Conservation (phyloP, 257 asterid species). For the Solanum gandarillasii region DNA sequence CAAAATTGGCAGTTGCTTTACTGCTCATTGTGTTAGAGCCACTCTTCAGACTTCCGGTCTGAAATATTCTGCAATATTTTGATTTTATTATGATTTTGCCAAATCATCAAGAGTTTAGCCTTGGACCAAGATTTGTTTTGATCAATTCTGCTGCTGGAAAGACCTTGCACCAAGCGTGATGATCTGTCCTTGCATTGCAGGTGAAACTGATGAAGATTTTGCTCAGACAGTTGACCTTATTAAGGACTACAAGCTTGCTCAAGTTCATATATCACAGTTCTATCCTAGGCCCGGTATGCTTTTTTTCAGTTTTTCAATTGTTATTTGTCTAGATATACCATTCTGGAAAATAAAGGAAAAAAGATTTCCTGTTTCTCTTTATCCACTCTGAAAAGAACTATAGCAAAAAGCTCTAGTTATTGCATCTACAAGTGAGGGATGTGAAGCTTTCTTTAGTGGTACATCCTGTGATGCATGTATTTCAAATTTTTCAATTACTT, state of each 20-base stretch:
- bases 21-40: neutral
- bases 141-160: neutral
- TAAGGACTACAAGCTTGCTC: constrained; percentile 72
- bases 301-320: neutral
- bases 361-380: neutral
- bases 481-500: neutral
- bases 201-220: constrained; percentile 92
- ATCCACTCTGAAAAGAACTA: neutral
- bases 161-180: neutral
- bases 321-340: neutral
- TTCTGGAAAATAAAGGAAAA: neutral
- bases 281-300: constrained; percentile 86
- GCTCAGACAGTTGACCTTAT: constrained; percentile 66
- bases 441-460: neutral
- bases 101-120: neutral
- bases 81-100: neutral
- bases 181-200: constrained; percentile 24
- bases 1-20: neutral
- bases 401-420: neutral
- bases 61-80: neutral
- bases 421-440: neutral
- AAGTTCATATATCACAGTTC: constrained; percentile 91
- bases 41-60: neutral
- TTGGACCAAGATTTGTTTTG: neutral
- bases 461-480: neutral